These are phyloP conservation scores for Chlamydomonas schloesseri DNA, from an alignment of 139 green algal genomes.

Conservation along the genomic window DNA sequence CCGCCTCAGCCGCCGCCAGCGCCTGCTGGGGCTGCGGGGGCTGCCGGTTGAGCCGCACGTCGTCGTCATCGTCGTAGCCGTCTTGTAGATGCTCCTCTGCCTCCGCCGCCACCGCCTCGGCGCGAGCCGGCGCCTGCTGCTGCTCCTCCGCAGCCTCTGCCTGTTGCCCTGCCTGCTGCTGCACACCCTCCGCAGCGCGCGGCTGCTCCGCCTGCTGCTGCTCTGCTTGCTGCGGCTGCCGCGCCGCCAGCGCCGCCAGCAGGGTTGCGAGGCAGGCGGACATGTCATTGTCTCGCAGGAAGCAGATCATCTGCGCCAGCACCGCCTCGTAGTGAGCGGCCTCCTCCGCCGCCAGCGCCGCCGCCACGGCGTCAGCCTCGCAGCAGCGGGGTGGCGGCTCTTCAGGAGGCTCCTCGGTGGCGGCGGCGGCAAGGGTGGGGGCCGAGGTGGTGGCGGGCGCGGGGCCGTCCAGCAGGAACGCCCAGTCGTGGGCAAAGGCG, in stretches of 20 bases:
- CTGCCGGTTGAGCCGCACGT: no score
- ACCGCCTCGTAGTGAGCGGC: slow-evolving; percentile 22
- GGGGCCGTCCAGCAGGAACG: slow-evolving; percentile 22
- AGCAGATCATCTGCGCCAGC: slow-evolving; percentile 26
- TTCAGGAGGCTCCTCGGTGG: neutral
- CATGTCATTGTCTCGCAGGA: slow-evolving; percentile 42
- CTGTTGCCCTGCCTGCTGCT: no score
- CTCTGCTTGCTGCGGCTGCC: neutral
- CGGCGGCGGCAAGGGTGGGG: neutral
- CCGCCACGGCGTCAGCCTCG: neutral
- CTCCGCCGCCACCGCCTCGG: neutral
- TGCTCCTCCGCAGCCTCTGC: neutral
- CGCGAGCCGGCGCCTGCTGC: no score
- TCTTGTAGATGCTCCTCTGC: no score
- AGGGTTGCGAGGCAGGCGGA: slow-evolving; percentile 41
- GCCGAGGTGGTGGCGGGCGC: neutral
- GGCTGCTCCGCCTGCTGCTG: neutral
- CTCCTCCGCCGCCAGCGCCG: neutral
- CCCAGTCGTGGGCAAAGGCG: slow-evolving; percentile 30
- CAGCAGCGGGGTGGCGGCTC: no score
- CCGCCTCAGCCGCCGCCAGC: no score
- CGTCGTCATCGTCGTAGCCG: no score
- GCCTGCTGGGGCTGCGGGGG: no score
- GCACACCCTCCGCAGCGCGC: neutral
- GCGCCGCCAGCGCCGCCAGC: slow-evolving; percentile 5